Evolutionary conservation across 352 stramenopile species (phyloP).

Genomic region (Albugo laibachii): DNA sequence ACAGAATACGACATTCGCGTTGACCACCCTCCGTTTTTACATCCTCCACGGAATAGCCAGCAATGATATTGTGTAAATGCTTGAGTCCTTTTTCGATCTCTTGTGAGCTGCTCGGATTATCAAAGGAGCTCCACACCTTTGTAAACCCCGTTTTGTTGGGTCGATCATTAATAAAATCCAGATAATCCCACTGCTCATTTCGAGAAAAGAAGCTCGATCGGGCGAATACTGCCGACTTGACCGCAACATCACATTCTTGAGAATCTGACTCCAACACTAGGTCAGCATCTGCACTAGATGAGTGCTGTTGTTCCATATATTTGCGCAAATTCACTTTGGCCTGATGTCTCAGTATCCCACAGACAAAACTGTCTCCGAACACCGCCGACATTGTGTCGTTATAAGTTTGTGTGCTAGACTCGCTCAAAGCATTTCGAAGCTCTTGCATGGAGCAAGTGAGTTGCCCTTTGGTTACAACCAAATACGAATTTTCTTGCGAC

Average conservation of each 20-base stretch:
- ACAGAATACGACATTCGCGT: conserved; percentile 10
- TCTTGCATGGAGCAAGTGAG: conserved; percentile 16
- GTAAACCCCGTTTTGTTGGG: no score
- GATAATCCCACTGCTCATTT: conserved; percentile 18
- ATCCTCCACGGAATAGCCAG: conserved; percentile 24
- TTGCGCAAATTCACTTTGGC: neutral
- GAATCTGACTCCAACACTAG: conserved; percentile 4
- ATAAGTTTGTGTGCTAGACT: conserved; percentile 11
- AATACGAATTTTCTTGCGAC: conserved; percentile 2
- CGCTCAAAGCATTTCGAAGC: conserved; percentile 16
- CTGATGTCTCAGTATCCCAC: conserved; percentile 15
- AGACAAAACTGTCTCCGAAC: conserved; percentile 14
- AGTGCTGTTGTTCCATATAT: neutral
- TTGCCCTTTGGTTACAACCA: no score
- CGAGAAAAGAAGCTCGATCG: conserved; percentile 3
- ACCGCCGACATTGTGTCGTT: conserved; percentile 18
- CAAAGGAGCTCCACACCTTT: no score
- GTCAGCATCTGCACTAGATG: neutral
- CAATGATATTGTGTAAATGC: conserved; percentile 19
- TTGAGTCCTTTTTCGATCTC: conserved; percentile 1
- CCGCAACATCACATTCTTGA: neutral
- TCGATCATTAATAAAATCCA: conserved; percentile 3
- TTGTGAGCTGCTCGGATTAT: neutral
- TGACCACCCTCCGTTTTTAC: conserved; percentile 8
- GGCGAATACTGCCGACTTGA: neutral